Evolutionary conservation across 2,329 filamentous ascomycete genomes (phyloP).

Genomic region (Rhexocercosporidium sp.): DNA sequence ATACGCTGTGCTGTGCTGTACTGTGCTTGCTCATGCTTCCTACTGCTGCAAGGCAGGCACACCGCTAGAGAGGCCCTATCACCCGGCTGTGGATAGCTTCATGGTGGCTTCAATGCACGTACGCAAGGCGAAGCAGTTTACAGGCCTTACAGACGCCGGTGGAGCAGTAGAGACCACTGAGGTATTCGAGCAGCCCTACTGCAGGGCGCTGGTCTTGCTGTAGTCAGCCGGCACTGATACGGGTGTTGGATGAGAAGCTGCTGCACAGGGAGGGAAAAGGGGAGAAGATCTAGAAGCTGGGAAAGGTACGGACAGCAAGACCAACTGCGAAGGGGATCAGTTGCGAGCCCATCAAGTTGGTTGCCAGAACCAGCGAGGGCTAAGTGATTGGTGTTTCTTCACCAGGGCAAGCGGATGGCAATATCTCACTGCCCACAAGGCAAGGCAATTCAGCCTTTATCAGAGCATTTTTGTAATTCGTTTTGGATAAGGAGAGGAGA

Average conservation of each 20-base stretch:
- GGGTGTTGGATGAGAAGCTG: background rate
- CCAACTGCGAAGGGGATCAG: background rate
- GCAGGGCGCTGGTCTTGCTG: background rate
- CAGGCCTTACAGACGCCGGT: background rate
- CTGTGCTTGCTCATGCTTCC: conserved; percentile 8
- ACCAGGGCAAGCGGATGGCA: background rate
- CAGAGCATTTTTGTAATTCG: background rate
- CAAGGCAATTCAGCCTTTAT: conserved; percentile 2
- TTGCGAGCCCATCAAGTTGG: background rate
- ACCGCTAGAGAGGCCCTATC: conserved; percentile 17
- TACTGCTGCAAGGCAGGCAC: conserved; percentile 14
- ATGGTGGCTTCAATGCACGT: background rate
- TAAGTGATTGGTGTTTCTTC: background rate
- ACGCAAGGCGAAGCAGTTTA: background rate
- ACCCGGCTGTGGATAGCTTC: conserved; percentile 10
- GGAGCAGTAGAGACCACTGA: background rate
- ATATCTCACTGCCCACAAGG: background rate
- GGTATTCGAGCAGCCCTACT: background rate
- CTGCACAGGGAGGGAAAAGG: background rate
- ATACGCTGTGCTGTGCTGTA: background rate
- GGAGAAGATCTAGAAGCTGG: background rate
- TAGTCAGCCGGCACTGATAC: background rate
- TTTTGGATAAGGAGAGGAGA: background rate
- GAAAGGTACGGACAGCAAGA: background rate
- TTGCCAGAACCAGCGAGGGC: background rate